Percentiles rank a stretch among this genome's conserved stretches.
These are phyloP conservation scores for Tulasnella sp. DNA, from an alignment of 768 basidiomycete species.

Conservation along the genomic window DNA sequence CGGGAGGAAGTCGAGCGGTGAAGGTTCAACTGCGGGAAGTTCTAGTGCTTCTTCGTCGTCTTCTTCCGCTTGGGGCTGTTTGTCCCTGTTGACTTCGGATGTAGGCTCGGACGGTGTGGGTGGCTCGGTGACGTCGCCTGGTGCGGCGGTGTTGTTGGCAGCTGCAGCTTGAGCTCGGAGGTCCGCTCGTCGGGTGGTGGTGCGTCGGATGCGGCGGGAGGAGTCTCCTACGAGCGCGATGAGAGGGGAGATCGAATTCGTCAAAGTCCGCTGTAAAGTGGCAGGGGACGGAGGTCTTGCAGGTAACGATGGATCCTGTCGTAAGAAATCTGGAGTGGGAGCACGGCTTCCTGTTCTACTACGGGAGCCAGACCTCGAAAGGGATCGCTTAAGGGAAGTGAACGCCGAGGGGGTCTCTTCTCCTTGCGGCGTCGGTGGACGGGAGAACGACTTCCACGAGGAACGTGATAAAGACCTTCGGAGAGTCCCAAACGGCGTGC, in stretches of 20 bases:
- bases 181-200: neutral
- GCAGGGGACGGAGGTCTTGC: neutral
- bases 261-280: neutral
- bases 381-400: neutral
- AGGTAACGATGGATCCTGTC: neutral
- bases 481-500: neutral
- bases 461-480: neutral
- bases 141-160: neutral
- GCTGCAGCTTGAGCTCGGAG: neutral
- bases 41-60: neutral
- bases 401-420: neutral
- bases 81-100: neutral
- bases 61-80: neutral
- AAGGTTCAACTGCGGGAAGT: neutral
- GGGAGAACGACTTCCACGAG: neutral
- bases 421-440: neutral
- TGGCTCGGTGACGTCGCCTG: neutral
- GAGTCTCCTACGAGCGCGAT: neutral
- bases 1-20: neutral
- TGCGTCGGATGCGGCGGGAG: neutral
- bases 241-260: neutral
- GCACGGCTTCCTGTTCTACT: no score
- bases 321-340: neutral
- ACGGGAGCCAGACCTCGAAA: neutral
- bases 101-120: neutral